phyloP scores from a whole-genome alignment of 2,329 filamentous ascomycete species.

The Rutstroemia sp. region DNA sequence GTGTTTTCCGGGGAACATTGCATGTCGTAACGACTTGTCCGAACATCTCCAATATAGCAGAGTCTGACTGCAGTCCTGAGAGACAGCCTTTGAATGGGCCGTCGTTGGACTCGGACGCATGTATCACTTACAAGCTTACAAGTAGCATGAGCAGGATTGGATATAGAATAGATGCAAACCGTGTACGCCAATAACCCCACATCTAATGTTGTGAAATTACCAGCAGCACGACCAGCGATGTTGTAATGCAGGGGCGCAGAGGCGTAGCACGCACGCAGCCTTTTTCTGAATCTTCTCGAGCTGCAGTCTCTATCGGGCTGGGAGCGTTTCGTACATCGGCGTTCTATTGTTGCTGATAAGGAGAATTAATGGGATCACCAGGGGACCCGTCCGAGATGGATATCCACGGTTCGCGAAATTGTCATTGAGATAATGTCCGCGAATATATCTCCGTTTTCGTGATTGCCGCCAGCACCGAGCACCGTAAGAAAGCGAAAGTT shows the following conservation, averaged over 20 bases:
- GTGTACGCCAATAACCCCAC: slow-evolving; percentile 7
- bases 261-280: slow-evolving; percentile 7
- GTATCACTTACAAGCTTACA: neutral
- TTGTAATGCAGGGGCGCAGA: slow-evolving; percentile 8
- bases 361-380: slow-evolving; percentile 1
- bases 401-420: slow-evolving; percentile 2
- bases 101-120: slow-evolving; percentile 2
- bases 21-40: slow-evolving; percentile 3
- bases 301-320: neutral
- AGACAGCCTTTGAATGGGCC: neutral
- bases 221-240: slow-evolving; percentile 4
- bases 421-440: slow-evolving; percentile 6
- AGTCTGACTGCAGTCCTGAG: slow-evolving; percentile 1
- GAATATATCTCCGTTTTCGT: slow-evolving; percentile 6
- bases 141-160: slow-evolving; percentile 3
- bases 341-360: slow-evolving; percentile 2
- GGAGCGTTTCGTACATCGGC: slow-evolving; percentile 6
- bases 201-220: neutral
- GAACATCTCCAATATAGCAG: neutral
- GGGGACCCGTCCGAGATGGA: neutral
- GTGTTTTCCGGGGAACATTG: neutral
- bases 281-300: neutral
- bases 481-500: neutral
- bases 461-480: neutral
- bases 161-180: slow-evolving; percentile 6